Percentiles rank a stretch among this genome's conserved stretches.
Evolutionary conservation across 2,329 filamentous ascomycete species (phyloP).

Genomic region (Arachnopeziza araneosa): DNA sequence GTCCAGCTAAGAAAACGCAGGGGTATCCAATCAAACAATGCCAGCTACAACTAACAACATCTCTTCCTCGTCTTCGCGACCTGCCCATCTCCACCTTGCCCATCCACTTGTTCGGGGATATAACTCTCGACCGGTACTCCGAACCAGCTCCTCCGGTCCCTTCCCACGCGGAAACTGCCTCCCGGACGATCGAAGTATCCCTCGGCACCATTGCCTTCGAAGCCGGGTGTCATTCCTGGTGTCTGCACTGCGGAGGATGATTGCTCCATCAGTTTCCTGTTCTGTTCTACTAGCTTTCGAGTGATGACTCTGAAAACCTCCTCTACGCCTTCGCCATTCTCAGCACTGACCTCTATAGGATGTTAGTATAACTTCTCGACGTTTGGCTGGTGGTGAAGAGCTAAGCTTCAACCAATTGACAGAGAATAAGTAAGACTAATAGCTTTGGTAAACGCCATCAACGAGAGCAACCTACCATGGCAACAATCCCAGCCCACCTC

Average conservation of each 20-base stretch:
- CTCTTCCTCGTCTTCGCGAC: slow-evolving; percentile 29
- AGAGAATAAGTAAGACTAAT: background rate
- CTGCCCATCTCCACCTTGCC: slow-evolving; percentile 18
- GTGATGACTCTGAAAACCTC: slow-evolving; percentile 92
- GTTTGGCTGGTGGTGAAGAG: too few species aligned
- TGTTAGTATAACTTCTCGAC: background rate
- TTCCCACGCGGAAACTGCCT: slow-evolving; percentile 54
- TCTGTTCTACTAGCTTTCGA: slow-evolving; percentile 74
- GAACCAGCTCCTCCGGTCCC: slow-evolving; percentile 63
- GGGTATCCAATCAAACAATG: slow-evolving; percentile 17
- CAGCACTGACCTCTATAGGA: slow-evolving; percentile 72
- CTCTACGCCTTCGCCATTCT: slow-evolving; percentile 91
- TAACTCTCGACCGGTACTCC: slow-evolving; percentile 47
- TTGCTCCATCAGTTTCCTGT: slow-evolving; percentile 48
- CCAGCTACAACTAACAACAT: slow-evolving; percentile 19
- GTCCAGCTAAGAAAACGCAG: slow-evolving; percentile 9
- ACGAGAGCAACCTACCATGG: slow-evolving; percentile 41
- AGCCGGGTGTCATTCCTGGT: slow-evolving; percentile 35
- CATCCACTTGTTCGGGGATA: slow-evolving; percentile 30
- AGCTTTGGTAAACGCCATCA: background rate
- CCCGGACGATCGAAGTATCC: slow-evolving; percentile 44
- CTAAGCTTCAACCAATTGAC: too few species aligned
- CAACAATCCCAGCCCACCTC: slow-evolving; percentile 96
- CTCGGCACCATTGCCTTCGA: slow-evolving; percentile 27
- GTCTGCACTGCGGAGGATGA: slow-evolving; percentile 40